Base-by-base conservation (phyloP, 768 basidiomycete species). In the Pisolithus sp. region DNA sequence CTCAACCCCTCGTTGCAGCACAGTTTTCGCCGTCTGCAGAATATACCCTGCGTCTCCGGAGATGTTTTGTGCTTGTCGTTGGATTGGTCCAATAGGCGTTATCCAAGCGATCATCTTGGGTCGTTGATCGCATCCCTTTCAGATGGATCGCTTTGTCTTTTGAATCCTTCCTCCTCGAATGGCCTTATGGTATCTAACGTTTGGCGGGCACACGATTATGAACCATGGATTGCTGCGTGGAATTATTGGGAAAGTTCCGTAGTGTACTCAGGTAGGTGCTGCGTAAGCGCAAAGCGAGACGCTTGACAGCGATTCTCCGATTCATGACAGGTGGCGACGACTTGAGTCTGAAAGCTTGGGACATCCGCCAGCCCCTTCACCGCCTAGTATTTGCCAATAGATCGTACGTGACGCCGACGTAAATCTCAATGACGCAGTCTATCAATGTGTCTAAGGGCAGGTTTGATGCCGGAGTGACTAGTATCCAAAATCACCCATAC, bases 221-320 rank as follows among this genome's bases (percentile, higher is more conserved):
- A 99, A 63, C 88, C 94, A 0, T 99, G 96, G 96, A 81, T 92
- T 46, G 83, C 87, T 1, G 83, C 88, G 1, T 98, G 92, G 85
- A 80, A 97, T 60, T 84, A 86, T 57, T 95, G 92, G 89, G 72
- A 93, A 53, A 71, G 75, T 1, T 81, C 83, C 59, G 66, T 89
- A 34, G 73, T 96, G 4, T 97, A 90, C 71, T 92, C 92, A 10
- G 94, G 93, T 89, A 44, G 45, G 71, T 57, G 43, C 12, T 41
- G 31, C 31, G 18, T 24, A 36, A 21, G 9, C 48, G 26, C 30
- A 31, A 15, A 4, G 26, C 31, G 20, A 34, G 34, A 13, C 18
- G 20, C 5, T n/a, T n/a, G 15, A 21, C 51, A 31, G 18, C 28
- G 20, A 15, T 18, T 30, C 41, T 55, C 28, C 50, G 42, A 23